phyloP scores from a whole-genome alignment of 495 filamentous ascomycete genomes.

The Penicillium chermesinum region DNA sequence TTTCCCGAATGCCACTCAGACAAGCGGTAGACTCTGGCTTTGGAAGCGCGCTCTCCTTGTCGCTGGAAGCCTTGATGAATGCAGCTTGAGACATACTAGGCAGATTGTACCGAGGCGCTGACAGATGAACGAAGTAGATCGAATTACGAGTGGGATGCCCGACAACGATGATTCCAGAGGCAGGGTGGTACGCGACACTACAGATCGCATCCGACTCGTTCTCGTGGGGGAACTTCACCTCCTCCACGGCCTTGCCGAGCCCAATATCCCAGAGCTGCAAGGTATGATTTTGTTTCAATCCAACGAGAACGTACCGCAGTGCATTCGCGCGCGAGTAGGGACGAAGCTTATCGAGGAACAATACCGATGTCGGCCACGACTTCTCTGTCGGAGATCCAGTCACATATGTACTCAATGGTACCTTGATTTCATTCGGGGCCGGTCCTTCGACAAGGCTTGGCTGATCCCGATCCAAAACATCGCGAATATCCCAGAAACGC shows the following conservation, averaged over 20 bases:
- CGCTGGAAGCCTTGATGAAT: conserved; percentile 70
- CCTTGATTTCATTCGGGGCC: conserved; percentile 63
- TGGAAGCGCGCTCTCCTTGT: conserved; percentile 67
- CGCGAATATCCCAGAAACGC: conserved; percentile 94
- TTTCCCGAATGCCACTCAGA: conserved; percentile 90
- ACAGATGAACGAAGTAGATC: conserved; percentile 93
- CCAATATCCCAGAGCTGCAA: conserved; percentile 98
- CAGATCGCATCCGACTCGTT: conserved; percentile 96
- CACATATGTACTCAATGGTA: conserved; percentile 70
- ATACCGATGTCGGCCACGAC: conserved; percentile 90
- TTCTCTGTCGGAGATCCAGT: conserved; percentile 78
- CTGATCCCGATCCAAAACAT: conserved; percentile 58
- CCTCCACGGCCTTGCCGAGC: conserved; percentile 89
- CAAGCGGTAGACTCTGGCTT: conserved; percentile 91
- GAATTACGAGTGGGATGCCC: conserved; percentile 96
- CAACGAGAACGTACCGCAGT: conserved; percentile 88
- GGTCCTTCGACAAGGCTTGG: conserved; percentile 50
- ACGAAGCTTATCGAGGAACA: conserved; percentile 90
- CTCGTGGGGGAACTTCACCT: conserved; percentile 92
- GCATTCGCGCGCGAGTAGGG: conserved; percentile 83
- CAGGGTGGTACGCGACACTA: conserved; percentile 87
- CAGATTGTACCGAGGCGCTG: conserved; percentile 84
- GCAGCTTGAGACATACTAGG: conserved; percentile 75
- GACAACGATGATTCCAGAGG: conserved; percentile 84
- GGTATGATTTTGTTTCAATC: conserved; percentile 98